A percentile compares a stretch with the other conserved stretches of the same genome.
Conservation (phyloP, 306 rosid genomes). For the Delonix regia region DNA sequence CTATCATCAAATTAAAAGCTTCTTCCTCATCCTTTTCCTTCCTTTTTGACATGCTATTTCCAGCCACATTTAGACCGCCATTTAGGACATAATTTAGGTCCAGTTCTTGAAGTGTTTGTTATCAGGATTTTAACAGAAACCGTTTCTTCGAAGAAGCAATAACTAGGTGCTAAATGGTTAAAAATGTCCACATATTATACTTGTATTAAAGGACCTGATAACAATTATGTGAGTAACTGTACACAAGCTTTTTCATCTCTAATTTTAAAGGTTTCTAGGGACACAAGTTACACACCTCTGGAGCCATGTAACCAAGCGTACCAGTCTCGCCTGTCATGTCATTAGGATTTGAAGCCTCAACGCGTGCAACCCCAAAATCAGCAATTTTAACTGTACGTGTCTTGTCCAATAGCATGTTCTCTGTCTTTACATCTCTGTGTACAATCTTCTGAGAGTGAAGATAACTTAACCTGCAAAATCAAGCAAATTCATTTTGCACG, state of each 20-base stretch:
- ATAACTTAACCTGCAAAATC: conserved; percentile 79
- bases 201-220: not conserved
- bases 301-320: conserved; percentile 99
- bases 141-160: not conserved
- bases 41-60: conserved; percentile 3
- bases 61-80: conserved; percentile 7
- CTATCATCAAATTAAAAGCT: conserved; percentile 7
- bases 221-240: not conserved
- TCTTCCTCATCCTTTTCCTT: not conserved
- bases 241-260: not conserved
- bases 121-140: not conserved
- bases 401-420: conserved; percentile 93
- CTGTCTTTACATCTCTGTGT: conserved; percentile 98
- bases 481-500: conserved; percentile 31
- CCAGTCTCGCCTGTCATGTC: conserved; percentile 99
- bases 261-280: conserved; percentile 15
- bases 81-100: not conserved
- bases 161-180: not conserved
- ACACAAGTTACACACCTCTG: conserved; percentile 71
- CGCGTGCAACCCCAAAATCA: conserved; percentile 98
- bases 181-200: not conserved
- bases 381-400: conserved; percentile 89
- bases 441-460: conserved; percentile 97
- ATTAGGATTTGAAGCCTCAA: conserved; percentile 98
- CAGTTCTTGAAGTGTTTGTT: not conserved